phyloP scores from a whole-genome alignment of 225 moss, liverwort and hornwort genomes.

The Climacium dendroides region DNA sequence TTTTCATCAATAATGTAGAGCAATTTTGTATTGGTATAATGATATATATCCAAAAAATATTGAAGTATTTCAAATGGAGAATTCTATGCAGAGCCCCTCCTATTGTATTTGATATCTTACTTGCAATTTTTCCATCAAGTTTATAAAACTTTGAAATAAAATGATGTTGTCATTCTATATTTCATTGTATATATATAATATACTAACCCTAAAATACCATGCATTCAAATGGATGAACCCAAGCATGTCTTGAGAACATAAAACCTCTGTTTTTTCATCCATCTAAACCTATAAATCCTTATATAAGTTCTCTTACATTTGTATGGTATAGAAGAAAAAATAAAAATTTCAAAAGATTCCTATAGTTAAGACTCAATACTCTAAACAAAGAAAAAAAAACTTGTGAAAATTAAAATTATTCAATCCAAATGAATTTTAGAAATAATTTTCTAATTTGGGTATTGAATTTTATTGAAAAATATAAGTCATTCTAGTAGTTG shows the following conservation, averaged over 20 bases:
- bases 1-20: background rate
- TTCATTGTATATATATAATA: background rate
- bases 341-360: rapidly evolving
- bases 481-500: background rate
- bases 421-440: background rate
- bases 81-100: rapidly evolving
- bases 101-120: background rate
- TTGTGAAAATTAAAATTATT: background rate
- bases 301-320: background rate
- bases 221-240: background rate
- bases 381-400: background rate
- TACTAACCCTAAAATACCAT: background rate
- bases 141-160: background rate
- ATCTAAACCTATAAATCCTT: background rate
- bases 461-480: background rate
- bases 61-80: background rate
- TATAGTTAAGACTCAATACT: background rate
- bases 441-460: too few species aligned
- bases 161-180: background rate
- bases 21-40: background rate
- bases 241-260: background rate
- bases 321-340: background rate
- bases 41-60: background rate
- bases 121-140: background rate
- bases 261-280: background rate